A percentile compares a stretch with the other conserved stretches of the same genome.
Evolutionary conservation across 352 stramenopile species (phyloP).

Genomic region (Phytophthora ohioensis): DNA sequence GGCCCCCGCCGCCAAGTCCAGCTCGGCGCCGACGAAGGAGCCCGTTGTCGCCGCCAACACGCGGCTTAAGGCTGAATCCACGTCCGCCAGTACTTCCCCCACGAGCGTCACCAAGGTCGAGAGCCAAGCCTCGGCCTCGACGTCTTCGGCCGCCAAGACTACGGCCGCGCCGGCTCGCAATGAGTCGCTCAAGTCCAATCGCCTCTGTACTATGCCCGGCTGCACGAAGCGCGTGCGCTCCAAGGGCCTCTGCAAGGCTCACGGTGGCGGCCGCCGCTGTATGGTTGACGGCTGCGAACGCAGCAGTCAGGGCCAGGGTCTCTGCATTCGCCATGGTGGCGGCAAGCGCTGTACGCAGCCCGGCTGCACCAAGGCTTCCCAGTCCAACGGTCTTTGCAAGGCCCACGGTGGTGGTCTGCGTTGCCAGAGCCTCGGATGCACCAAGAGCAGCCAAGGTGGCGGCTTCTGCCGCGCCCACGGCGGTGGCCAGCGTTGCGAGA

Average conservation of each 20-base stretch:
- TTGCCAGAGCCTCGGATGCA: constrained; percentile 77
- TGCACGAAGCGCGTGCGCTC: constrained; percentile 89
- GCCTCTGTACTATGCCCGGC: constrained; percentile 82
- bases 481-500: constrained; percentile 84
- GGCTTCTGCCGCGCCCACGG: constrained; percentile 89
- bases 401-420: constrained; percentile 83
- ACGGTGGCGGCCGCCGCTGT: constrained; percentile 80
- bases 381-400: constrained; percentile 89
- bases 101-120: constrained; percentile 37
- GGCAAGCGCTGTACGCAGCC: constrained; percentile 82
- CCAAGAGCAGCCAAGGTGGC: constrained; percentile 84
- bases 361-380: constrained; percentile 83
- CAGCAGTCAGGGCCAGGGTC: constrained; percentile 80
- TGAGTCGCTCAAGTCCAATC: constrained; percentile 81
- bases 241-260: constrained; percentile 87
- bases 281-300: constrained; percentile 86
- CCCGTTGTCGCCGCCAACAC: neutral
- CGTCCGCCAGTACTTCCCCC: constrained; percentile 29
- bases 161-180: constrained; percentile 38
- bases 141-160: constrained; percentile 10
- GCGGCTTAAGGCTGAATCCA: constrained; percentile 33
- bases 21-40: constrained; percentile 21
- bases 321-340: constrained; percentile 87
- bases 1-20: constrained; percentile 11
- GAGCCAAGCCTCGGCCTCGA: constrained; percentile 1